phyloP scores from a whole-genome alignment of 768 basidiomycete genomes.

The Lactarius sp. region DNA sequence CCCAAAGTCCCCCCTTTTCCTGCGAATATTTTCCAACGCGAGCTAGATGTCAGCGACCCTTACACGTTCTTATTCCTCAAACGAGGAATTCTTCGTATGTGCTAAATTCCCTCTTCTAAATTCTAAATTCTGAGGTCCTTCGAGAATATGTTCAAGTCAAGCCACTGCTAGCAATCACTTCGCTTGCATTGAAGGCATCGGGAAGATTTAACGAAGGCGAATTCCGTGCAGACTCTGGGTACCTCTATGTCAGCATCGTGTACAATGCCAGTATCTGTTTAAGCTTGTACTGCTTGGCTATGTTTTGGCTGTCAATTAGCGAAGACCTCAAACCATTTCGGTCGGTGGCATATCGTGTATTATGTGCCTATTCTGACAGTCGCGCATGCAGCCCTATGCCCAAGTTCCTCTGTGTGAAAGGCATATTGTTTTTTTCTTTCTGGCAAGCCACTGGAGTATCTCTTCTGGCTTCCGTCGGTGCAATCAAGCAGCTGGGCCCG shows the following conservation, averaged over 20 bases:
- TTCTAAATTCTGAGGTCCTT: not conserved
- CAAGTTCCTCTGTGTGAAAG: constrained; percentile 98
- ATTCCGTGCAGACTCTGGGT: constrained; percentile 80
- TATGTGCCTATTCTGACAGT: not conserved
- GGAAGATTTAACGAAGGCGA: constrained; percentile 90
- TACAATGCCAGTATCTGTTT: constrained; percentile 81
- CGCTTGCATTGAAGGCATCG: constrained; percentile 77
- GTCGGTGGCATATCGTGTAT: constrained; percentile 38
- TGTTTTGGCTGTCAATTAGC: constrained; percentile 94
- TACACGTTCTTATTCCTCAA: constrained; percentile 92
- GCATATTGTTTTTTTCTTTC: constrained; percentile 96
- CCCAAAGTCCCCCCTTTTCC: constrained; percentile 89
- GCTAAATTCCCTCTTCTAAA: not conserved
- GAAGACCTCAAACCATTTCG: constrained; percentile 87
- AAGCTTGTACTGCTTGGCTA: constrained; percentile 83
- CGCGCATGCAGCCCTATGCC: constrained; percentile 65
- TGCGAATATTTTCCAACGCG: constrained; percentile 70
- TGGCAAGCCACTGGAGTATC: constrained; percentile 92
- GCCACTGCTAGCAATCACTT: constrained; percentile 79
- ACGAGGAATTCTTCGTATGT: constrained; percentile 87
- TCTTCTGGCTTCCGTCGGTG: constrained; percentile 76
- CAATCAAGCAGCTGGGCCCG: constrained; percentile 74
- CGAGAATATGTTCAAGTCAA: constrained; percentile 97
- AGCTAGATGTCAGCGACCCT: constrained; percentile 93
- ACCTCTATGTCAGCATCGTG: constrained; percentile 83